Percentiles rank a stretch among this genome's conserved stretches.
These are phyloP conservation scores for Myxozyma sirexii DNA, from an alignment of 805 yeast species.

Conservation along the genomic window DNA sequence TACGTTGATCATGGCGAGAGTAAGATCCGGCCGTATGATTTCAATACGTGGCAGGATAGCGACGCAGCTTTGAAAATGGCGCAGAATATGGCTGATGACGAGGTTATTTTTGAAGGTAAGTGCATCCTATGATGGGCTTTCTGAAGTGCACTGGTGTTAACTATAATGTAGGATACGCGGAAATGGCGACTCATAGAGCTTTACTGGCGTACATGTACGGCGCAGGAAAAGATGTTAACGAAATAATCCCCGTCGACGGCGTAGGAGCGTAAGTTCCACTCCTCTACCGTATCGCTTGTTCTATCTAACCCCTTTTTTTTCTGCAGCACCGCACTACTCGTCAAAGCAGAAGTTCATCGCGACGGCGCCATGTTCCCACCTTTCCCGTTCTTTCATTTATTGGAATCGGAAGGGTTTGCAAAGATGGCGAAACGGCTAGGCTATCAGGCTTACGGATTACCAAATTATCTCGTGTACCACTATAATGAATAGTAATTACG, in stretches of 20 bases:
- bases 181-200: slow-evolving; percentile 90
- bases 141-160: background rate
- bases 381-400: slow-evolving; percentile 93
- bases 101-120: slow-evolving; percentile 86
- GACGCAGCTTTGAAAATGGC: slow-evolving; percentile 82
- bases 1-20: slow-evolving; percentile 61
- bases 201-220: slow-evolving; percentile 86
- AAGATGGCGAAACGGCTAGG: slow-evolving; percentile 94
- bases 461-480: slow-evolving; percentile 91
- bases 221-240: slow-evolving; percentile 59
- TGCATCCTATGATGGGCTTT: background rate
- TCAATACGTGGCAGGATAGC: slow-evolving; percentile 80
- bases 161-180: slow-evolving; percentile 55
- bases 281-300: background rate
- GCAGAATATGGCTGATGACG: slow-evolving; percentile 73
- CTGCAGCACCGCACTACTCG: slow-evolving; percentile 91
- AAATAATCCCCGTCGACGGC: slow-evolving; percentile 88
- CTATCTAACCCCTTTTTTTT: background rate
- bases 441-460: slow-evolving; percentile 88
- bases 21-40: slow-evolving; percentile 85
- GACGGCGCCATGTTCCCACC: slow-evolving; percentile 99
- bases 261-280: slow-evolving; percentile 65
- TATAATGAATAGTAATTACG: slow-evolving; percentile 69
- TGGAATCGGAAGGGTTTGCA: slow-evolving; percentile 97
- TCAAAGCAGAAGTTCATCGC: slow-evolving; percentile 95